Conservation (phyloP, 2,329 filamentous ascomycete species). For the Trichophyton simii region DNA sequence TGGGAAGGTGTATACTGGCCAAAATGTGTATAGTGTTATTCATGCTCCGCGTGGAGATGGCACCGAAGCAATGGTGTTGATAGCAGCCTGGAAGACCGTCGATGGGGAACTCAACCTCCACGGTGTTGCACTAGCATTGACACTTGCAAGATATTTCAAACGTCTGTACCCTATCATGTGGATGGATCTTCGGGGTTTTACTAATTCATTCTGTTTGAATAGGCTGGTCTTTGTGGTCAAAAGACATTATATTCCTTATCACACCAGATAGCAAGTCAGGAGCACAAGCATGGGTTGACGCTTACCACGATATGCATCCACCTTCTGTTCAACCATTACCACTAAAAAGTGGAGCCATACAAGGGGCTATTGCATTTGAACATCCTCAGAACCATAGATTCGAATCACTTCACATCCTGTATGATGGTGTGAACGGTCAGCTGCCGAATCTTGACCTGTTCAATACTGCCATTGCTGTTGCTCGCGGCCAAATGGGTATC, state of each 20-base stretch:
- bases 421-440: constrained; percentile 92
- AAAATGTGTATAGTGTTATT: constrained; percentile 88
- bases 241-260: constrained; percentile 89
- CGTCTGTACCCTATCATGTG: constrained; percentile 33
- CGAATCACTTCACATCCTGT: constrained; percentile 77
- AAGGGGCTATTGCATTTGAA: constrained; percentile 87
- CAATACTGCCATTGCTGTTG: constrained; percentile 83
- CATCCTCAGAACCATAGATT: constrained; percentile 78
- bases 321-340: constrained; percentile 60
- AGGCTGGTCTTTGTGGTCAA: constrained; percentile 96
- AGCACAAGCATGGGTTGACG: constrained; percentile 93
- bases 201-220: background rate
- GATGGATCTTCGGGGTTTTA: background rate
- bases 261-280: constrained; percentile 80
- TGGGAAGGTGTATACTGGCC: constrained; percentile 59
- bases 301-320: constrained; percentile 83
- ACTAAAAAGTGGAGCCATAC: constrained; percentile 83
- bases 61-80: constrained; percentile 88
- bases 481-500: constrained; percentile 84
- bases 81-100: constrained; percentile 78
- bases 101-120: constrained; percentile 69
- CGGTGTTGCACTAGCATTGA: constrained; percentile 73
- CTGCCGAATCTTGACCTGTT: constrained; percentile 90
- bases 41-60: constrained; percentile 91
- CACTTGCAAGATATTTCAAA: constrained; percentile 88